These are phyloP conservation scores for Microsporum canis DNA, from an alignment of 2,329 filamentous ascomycete genomes.

Conservation along the genomic window DNA sequence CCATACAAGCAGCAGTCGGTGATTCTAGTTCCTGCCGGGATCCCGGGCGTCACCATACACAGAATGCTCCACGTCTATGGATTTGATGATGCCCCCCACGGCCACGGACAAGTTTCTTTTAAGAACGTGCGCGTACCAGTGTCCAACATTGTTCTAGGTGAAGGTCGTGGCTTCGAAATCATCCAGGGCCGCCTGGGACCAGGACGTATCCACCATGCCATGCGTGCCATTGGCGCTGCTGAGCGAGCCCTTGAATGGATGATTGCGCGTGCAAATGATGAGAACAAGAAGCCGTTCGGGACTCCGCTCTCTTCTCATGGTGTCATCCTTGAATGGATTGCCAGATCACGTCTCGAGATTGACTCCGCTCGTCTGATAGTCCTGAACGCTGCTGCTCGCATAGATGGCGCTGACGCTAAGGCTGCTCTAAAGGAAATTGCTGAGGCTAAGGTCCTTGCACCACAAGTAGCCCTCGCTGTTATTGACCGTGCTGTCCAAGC, in stretches of 20 bases:
- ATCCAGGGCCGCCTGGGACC: conserved; percentile 94
- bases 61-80: conserved; percentile 91
- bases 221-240: conserved; percentile 84
- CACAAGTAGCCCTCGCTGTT: conserved; percentile 67
- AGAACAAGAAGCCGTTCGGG: conserved; percentile 80
- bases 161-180: conserved; percentile 92
- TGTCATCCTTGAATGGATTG: conserved; percentile 90
- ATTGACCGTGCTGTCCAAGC: conserved; percentile 92
- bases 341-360: conserved; percentile 83
- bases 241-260: conserved; percentile 91
- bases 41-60: conserved; percentile 80
- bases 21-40: conserved; percentile 68
- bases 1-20: conserved; percentile 88
- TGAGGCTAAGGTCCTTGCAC: conserved; percentile 86
- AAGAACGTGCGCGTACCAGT: conserved; percentile 78
- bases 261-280: conserved; percentile 87
- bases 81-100: conserved; percentile 96
- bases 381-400: conserved; percentile 88
- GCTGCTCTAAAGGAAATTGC: conserved; percentile 85
- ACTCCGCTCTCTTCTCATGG: conserved; percentile 80
- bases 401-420: conserved; percentile 83
- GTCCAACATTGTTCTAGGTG: conserved; percentile 76
- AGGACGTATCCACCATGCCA: conserved; percentile 93
- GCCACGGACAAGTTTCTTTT: conserved; percentile 87
- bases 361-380: conserved; percentile 82